Evolutionary conservation across 129 eudicot genomes (phyloP).

Genomic region (Saussurea involucrata): DNA sequence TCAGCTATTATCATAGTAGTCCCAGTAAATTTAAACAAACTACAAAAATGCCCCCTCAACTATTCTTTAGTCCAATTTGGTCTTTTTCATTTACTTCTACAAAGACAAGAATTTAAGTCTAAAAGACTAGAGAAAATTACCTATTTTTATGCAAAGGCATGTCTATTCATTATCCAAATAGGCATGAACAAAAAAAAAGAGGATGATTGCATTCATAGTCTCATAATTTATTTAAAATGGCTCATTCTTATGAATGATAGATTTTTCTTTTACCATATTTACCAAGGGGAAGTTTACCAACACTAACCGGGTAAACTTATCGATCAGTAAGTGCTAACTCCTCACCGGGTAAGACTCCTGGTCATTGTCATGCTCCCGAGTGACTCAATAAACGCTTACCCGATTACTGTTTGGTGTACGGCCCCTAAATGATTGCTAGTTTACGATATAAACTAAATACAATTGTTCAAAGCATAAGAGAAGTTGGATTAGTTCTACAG

Average conservation of each 20-base stretch:
- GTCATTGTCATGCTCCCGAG: background rate
- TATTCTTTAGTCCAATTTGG: background rate
- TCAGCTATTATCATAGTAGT: background rate
- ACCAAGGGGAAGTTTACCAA: background rate
- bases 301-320: background rate
- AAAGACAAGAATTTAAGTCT: background rate
- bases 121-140: too few species aligned
- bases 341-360: background rate
- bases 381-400: background rate
- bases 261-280: background rate
- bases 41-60: background rate
- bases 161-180: background rate
- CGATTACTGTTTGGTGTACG: background rate
- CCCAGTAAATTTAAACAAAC: background rate
- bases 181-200: background rate
- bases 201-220: background rate
- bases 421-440: background rate
- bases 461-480: constrained; percentile 2
- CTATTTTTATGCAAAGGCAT: background rate
- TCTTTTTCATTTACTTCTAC: background rate
- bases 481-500: constrained; percentile 9
- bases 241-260: background rate
- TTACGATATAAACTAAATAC: constrained; percentile 5
- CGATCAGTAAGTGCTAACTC: background rate
- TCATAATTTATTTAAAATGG: background rate